A percentile compares a stretch with the other conserved stretches of the same genome.
These are phyloP conservation scores for Simmondsia chinensis DNA, from an alignment of 148 eudicot species.

Conservation along the genomic window DNA sequence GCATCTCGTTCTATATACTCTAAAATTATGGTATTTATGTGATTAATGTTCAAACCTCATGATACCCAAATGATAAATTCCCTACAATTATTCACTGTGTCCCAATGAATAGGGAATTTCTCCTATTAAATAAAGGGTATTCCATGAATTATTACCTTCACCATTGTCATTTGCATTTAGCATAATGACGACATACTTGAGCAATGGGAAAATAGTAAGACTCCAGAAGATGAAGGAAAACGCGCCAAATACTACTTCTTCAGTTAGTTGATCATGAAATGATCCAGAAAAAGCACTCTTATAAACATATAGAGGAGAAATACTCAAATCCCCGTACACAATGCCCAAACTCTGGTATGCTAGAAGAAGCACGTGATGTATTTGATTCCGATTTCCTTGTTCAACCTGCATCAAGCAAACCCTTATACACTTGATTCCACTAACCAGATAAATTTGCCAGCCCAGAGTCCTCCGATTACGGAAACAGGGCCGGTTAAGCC, in stretches of 20 bases:
- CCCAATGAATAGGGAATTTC: too few relatives aligned
- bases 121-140: too few relatives aligned
- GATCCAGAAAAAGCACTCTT: constrained; percentile 24
- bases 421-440: too few relatives aligned
- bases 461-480: too few relatives aligned
- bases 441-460: too few relatives aligned
- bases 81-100: too few relatives aligned
- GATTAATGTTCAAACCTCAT: too few relatives aligned
- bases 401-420: constrained; percentile 19
- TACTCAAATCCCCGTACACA: constrained; percentile 40
- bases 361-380: constrained; percentile 20
- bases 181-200: constrained; percentile 34
- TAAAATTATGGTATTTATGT: too few relatives aligned
- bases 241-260: constrained; percentile 34
- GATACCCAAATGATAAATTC: too few relatives aligned
- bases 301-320: constrained; percentile 45
- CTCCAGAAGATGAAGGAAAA: constrained; percentile 50
- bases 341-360: constrained; percentile 50
- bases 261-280: constrained; percentile 23
- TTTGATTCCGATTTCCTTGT: constrained; percentile 5
- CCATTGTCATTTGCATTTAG: constrained; percentile 44
- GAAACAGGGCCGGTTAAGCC: too few relatives aligned
- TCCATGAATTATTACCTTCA: too few relatives aligned
- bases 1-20: too few relatives aligned
- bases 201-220: constrained; percentile 30